These are phyloP conservation scores for Fremontodendron californicum DNA, from an alignment of 345 rosid species.

Conservation along the genomic window DNA sequence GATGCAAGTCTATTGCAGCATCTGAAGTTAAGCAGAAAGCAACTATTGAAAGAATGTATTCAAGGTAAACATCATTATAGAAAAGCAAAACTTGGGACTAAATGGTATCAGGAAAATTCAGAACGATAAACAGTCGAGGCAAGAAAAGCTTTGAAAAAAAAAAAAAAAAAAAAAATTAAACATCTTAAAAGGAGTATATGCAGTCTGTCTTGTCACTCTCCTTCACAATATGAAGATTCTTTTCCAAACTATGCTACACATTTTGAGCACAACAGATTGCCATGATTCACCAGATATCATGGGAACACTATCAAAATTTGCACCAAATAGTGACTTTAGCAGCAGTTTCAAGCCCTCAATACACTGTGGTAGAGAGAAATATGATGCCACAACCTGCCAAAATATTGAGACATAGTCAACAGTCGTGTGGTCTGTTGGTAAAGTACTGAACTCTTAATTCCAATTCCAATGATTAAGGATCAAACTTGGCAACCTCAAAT, in stretches of 20 bases:
- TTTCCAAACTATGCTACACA: slow-evolving; percentile 27
- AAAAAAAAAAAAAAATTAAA: not conserved
- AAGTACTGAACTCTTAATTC: too few species aligned
- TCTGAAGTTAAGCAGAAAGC: not conserved
- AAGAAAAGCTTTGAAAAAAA: not conserved
- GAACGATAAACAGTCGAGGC: not conserved
- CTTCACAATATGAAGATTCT: not conserved
- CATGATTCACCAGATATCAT: slow-evolving; percentile 90
- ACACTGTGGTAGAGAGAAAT: slow-evolving; percentile 80
- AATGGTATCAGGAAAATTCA: not conserved
- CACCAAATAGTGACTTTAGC: slow-evolving; percentile 80
- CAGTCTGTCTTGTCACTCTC: not conserved
- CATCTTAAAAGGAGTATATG: not conserved
- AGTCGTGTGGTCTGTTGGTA: too few species aligned
- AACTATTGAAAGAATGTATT: not conserved
- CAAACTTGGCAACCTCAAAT: too few species aligned
- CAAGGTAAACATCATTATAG: not conserved
- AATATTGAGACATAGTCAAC: too few species aligned
- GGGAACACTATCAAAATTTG: slow-evolving; percentile 52
- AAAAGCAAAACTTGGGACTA: not conserved
- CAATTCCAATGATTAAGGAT: too few species aligned
- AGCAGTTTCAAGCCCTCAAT: slow-evolving; percentile 79
- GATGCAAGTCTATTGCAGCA: not conserved
- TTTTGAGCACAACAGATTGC: slow-evolving; percentile 86
- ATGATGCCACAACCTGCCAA: slow-evolving; percentile 76